A percentile compares a stretch with the other conserved stretches of the same genome.
phyloP scores from a whole-genome alignment of 805 yeast species.

The Yamadazyma laniorum region DNA sequence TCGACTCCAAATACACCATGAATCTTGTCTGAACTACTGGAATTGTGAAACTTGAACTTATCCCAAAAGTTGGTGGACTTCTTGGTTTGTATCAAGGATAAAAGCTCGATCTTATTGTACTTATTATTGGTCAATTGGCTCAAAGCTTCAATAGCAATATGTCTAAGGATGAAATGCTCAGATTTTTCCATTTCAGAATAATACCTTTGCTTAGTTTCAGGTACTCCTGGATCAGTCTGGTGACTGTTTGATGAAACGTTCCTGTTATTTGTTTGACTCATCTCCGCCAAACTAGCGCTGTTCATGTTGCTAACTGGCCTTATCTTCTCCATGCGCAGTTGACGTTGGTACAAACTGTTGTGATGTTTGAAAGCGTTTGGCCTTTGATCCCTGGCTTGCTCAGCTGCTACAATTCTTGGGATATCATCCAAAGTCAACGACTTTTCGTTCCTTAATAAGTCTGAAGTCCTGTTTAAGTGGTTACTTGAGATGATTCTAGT shows the following conservation, averaged over 20 bases:
- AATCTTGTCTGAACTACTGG: constrained; percentile 21
- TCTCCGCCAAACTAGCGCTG: background rate
- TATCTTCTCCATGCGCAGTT: constrained; percentile 13
- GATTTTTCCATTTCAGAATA: constrained; percentile 60
- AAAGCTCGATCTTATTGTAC: constrained; percentile 34
- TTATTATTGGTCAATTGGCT: constrained; percentile 27
- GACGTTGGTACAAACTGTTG: constrained; percentile 43
- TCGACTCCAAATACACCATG: constrained; percentile 72
- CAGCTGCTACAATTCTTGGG: constrained; percentile 95
- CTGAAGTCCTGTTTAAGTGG: constrained; percentile 61
- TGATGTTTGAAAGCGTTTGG: constrained; percentile 91
- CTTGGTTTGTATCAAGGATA: constrained; percentile 41
- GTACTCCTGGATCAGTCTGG: background rate
- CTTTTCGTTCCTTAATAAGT: constrained; percentile 73
- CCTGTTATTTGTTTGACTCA: background rate
- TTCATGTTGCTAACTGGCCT: constrained; percentile 3
- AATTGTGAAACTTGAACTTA: constrained; percentile 42
- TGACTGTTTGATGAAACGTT: constrained; percentile 1
- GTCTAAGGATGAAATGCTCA: constrained; percentile 60
- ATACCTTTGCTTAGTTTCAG: constrained; percentile 32
- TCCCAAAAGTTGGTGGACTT: constrained; percentile 53
- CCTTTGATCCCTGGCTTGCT: constrained; percentile 88
- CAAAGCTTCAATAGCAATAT: constrained; percentile 56
- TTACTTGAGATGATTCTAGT: constrained; percentile 28
- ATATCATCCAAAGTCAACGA: constrained; percentile 92